Evolutionary conservation across 2,329 filamentous ascomycete genomes (phyloP), one percentile per base, ranked within the genome.

Genomic region (Ophiocordyceps camponoti-rufipedis): DNA sequence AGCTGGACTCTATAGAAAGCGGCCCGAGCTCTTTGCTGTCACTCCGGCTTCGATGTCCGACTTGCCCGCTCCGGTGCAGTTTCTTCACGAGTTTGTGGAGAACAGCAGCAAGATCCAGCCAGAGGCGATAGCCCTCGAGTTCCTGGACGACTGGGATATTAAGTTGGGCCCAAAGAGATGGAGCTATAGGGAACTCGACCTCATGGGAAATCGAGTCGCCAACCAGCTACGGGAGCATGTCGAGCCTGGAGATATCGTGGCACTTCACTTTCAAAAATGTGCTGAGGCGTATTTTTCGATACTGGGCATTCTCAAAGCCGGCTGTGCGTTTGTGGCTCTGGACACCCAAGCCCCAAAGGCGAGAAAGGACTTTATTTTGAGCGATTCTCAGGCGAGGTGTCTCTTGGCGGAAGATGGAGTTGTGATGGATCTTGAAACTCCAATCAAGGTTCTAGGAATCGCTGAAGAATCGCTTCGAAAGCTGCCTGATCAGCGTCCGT

Each of bases 251-350:
- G 58, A 56, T 28, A 75, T 88, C 5, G 68, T 94, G 19, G 85
- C 78, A 0, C 71, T 89, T 9, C 86, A 82, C 55, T 93, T 93
- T 54, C 78, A 86, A 46, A 94, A 94, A 56, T 88, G 81, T 49
- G 80, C 86, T 0, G 82, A 89, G 55, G 86, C 85, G 0, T 88
- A 85, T 35, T 85, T 91, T 53, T 74, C 81, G 0, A 87, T 93
- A 38, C 65, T 93, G 2, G 86, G 85, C 1, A 80, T 91, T 45
- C 63, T 93, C 31, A 94, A 94, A 58, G 76, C 82, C 6, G 86
- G 86, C 0, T 88, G 82, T 56, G 75, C 81, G 1, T 93, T 88
- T 58, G 70, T 94, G 14, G 85, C 86, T 0, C 69, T 94, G 10
- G 86, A 94, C 55, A 80, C 83, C 0, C 72, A 71, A 1, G 81